phyloP scores from a whole-genome alignment of 495 filamentous ascomycete species.

The Cenococcum geophilum region DNA sequence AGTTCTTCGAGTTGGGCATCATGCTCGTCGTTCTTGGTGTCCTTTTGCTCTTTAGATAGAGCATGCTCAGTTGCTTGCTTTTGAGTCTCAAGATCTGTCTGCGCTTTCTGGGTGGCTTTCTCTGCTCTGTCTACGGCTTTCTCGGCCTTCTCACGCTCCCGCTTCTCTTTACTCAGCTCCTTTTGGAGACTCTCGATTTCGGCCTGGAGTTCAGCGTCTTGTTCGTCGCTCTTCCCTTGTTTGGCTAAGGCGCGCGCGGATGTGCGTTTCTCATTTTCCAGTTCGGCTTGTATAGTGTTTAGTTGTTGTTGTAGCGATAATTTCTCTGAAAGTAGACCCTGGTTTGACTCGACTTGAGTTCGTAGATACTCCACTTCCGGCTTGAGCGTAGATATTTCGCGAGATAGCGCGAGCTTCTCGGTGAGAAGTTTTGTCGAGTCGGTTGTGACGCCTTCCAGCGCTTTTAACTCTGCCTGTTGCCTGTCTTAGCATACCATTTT shows the following conservation, averaged over 20 bases:
- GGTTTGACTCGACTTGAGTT: slow-evolving; percentile 59
- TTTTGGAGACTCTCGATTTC: slow-evolving; percentile 38
- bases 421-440: slow-evolving; percentile 64
- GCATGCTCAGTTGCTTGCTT: slow-evolving; percentile 14
- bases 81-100: slow-evolving; percentile 9
- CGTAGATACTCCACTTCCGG: slow-evolving; percentile 74
- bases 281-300: slow-evolving; percentile 66
- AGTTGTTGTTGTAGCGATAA: slow-evolving; percentile 67
- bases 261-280: slow-evolving; percentile 70
- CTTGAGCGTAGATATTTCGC: slow-evolving; percentile 63
- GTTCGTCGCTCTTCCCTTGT: slow-evolving; percentile 26
- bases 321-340: slow-evolving; percentile 65
- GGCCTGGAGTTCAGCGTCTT: slow-evolving; percentile 23
- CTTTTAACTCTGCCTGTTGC: slow-evolving; percentile 59
- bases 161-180: slow-evolving; percentile 42
- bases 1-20: slow-evolving; percentile 33
- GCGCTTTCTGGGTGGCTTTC: slow-evolving; percentile 38
- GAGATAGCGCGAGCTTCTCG: slow-evolving; percentile 68
- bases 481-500: slow-evolving; percentile 12
- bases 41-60: slow-evolving; percentile 22
- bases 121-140: slow-evolving; percentile 37
- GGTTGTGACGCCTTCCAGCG: slow-evolving; percentile 54
- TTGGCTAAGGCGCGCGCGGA: slow-evolving; percentile 55
- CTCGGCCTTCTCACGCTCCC: slow-evolving; percentile 40
- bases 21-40: slow-evolving; percentile 17